Conservation (phyloP, 257 asterid genomes). For the Solanum raphanifolium region DNA sequence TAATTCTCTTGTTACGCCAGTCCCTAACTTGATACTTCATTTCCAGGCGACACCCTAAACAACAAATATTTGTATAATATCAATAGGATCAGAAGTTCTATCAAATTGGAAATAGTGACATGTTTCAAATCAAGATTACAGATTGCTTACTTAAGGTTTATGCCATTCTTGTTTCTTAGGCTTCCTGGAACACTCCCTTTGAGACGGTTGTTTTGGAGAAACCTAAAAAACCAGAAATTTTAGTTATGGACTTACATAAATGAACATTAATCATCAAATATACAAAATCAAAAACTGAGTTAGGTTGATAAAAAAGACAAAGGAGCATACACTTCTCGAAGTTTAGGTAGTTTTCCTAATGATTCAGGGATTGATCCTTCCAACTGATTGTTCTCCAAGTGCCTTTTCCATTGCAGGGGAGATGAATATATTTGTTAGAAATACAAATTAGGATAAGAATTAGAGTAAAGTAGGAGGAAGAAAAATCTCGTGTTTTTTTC, state of each 20-base stretch:
- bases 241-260: neutral
- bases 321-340: conserved; percentile 50
- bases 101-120: neutral
- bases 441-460: neutral
- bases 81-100: neutral
- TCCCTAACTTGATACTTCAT: neutral
- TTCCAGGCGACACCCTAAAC: conserved; percentile 23
- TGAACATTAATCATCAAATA: neutral
- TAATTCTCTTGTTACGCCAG: neutral
- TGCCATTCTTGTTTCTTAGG: conserved; percentile 24
- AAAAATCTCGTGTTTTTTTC: neutral
- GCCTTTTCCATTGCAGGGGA: conserved; percentile 24
- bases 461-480: neutral
- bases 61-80: neutral
- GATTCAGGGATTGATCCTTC: conserved; percentile 58
- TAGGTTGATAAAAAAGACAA: neutral
- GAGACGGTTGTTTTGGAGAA: conserved; percentile 60
- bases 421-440: neutral
- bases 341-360: conserved; percentile 42
- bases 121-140: neutral
- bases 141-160: conserved; percentile 33
- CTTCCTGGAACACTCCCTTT: conserved; percentile 34
- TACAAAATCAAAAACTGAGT: neutral
- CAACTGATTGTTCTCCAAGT: conserved; percentile 66
- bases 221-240: conserved; percentile 25